These are phyloP conservation scores for Pleoardoris graminearum DNA, from an alignment of 2,329 filamentous ascomycete species.

Conservation along the genomic window DNA sequence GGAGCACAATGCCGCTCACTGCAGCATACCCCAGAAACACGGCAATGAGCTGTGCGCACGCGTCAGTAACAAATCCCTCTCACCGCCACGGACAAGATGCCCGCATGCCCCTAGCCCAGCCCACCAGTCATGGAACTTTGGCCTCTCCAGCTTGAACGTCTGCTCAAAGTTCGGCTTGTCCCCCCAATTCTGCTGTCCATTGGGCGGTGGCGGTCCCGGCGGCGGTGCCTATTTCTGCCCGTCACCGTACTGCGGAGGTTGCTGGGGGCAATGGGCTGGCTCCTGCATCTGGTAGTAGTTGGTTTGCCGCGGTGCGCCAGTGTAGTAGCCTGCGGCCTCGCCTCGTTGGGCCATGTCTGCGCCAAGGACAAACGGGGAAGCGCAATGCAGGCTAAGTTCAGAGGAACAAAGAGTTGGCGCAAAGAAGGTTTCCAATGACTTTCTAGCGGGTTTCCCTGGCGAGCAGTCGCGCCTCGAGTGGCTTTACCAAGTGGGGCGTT, in stretches of 20 bases:
- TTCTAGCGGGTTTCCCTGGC: neutral
- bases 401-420: neutral
- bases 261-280: slow-evolving; percentile 33
- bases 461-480: neutral
- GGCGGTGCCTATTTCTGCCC: slow-evolving; percentile 35
- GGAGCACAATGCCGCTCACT: slow-evolving; percentile 74
- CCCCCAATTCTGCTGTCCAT: slow-evolving; percentile 33
- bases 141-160: slow-evolving; percentile 77
- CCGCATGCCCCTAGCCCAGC: slow-evolving; percentile 72
- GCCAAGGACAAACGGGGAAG: neutral
- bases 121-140: slow-evolving; percentile 92
- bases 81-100: neutral
- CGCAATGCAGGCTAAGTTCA: neutral
- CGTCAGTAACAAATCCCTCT: slow-evolving; percentile 4
- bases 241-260: slow-evolving; percentile 35
- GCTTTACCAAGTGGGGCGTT: slow-evolving; percentile 2
- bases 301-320: slow-evolving; percentile 26
- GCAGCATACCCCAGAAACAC: slow-evolving; percentile 74
- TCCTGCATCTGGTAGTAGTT: slow-evolving; percentile 37
- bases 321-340: slow-evolving; percentile 48
- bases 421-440: neutral
- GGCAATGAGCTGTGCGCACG: slow-evolving; percentile 65
- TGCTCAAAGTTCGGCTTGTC: slow-evolving; percentile 70
- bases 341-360: slow-evolving; percentile 36
- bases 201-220: slow-evolving; percentile 25